Evolutionary conservation across 2,329 filamentous ascomycete species (phyloP).

Genomic region (Paraconiothyrium brasiliense): DNA sequence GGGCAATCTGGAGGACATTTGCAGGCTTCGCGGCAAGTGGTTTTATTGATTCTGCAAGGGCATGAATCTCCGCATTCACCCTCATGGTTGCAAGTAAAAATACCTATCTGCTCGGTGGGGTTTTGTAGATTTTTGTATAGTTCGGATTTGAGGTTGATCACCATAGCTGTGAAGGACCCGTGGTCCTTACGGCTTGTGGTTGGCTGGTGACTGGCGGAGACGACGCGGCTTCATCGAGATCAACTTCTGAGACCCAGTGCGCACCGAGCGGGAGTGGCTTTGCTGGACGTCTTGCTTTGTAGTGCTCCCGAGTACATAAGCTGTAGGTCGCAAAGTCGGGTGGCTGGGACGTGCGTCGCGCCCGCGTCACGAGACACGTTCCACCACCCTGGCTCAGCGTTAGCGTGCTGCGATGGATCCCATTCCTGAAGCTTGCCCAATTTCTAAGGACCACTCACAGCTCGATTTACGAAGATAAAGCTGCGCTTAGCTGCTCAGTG

Average conservation of each 20-base stretch:
- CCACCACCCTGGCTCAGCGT: too few relatives aligned
- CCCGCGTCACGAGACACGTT: too few relatives aligned
- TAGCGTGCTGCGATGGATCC: too few relatives aligned
- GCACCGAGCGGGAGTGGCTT: too few relatives aligned
- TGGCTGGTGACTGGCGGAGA: background rate
- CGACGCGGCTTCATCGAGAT: background rate
- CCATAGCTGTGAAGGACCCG: background rate
- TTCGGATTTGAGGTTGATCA: background rate
- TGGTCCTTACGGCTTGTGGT: background rate
- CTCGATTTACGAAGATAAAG: too few relatives aligned
- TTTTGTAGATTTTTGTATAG: background rate
- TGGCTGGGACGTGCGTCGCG: too few relatives aligned
- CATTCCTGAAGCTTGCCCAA: too few relatives aligned
- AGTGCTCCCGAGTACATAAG: too few relatives aligned
- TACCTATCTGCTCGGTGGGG: background rate
- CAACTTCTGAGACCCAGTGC: background rate
- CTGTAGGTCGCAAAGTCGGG: too few relatives aligned
- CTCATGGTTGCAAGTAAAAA: conserved; percentile 5
- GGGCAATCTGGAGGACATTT: background rate
- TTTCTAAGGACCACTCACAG: too few relatives aligned
- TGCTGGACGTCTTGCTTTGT: too few relatives aligned
- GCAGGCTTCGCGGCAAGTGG: conserved; percentile 3
- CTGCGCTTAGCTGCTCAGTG: too few relatives aligned
- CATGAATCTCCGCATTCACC: background rate
- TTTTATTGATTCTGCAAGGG: conserved; percentile 7